Base-by-base conservation (phyloP, 139 green algal species). In the Pycnococcus provasolii region DNA sequence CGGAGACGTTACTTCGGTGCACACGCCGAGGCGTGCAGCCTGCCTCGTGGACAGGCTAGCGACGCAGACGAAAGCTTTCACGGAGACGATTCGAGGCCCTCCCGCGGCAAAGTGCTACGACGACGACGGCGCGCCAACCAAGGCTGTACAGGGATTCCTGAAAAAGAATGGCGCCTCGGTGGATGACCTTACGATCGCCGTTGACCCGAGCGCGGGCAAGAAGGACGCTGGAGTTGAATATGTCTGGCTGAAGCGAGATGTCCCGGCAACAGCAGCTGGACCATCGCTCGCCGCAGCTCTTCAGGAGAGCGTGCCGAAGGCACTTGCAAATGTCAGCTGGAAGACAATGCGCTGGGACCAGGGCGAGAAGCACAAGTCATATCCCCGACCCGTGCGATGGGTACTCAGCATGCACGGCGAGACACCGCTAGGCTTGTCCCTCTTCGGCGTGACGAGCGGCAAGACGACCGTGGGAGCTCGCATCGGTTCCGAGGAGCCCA, bases 71-170 rank as follows among this genome's bases (percentile, higher is more conserved):
- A 52, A 57, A 39, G 70, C 78, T 50, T 51, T 69, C 2, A 65
- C 81, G 44, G 79, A 91, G 57, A 73, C 82, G 46, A 68, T 95
- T 41, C 78, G 92, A 1, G 93, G 93, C 0, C 93, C 93, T 0
- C 93, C 93, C 4, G 82, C 61, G 4, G 65, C 78, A 55, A 74
- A 84, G 41, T 87, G 84, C 1, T 95, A 86, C 66, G 78, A 77
- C 1, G 72, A 65, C 0, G 70, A 86, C 6, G 90, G 90, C 40
- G 47, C 60, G 3, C 84, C 89, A 55, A 95, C 83, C 59, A 94
- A 93, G 75, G 91, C 93, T 1, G 78, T 92, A 58, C 65, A 89
- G 57, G 93, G 93, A 41, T 99, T 97, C 76, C 94, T 85, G 75
- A 83, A 75, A 45, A 97, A 96, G 78, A 94, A 90, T 55, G 88